These are phyloP conservation scores for Porogramme epimiltina DNA, from an alignment of 1,284 basidiomycete genomes.

Conservation along the genomic window DNA sequence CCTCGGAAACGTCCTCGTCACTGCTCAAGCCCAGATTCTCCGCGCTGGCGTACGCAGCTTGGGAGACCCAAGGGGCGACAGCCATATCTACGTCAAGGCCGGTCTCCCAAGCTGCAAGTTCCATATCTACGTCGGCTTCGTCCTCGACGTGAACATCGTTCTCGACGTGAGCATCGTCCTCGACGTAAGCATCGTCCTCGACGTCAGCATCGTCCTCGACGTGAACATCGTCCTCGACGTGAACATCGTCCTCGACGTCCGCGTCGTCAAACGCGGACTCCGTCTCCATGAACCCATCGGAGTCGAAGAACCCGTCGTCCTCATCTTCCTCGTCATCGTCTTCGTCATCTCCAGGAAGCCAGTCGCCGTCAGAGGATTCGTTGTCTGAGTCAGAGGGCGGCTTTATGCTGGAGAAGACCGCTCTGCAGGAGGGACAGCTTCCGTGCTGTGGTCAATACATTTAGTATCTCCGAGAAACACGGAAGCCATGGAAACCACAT, in stretches of 20 bases:
- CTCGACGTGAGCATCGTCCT: constrained; percentile 23
- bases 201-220: constrained; percentile 46
- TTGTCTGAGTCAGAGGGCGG: constrained; percentile 55
- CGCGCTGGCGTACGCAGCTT: constrained; percentile 21
- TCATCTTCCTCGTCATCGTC: constrained; percentile 42
- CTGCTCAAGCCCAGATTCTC: constrained; percentile 28
- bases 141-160: constrained; percentile 17
- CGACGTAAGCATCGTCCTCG: constrained; percentile 33
- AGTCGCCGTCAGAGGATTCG: constrained; percentile 70
- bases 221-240: constrained; percentile 46
- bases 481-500: constrained; percentile 19
- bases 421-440: constrained; percentile 69
- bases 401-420: constrained; percentile 55
- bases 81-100: constrained; percentile 3
- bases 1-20: constrained; percentile 30
- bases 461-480: constrained; percentile 8
- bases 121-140: constrained; percentile 9
- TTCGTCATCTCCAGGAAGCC: constrained; percentile 55
- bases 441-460: constrained; percentile 49
- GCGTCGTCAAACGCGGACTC: constrained; percentile 25
- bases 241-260: constrained; percentile 32
- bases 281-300: constrained; percentile 41
- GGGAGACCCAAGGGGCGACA: constrained; percentile 18
- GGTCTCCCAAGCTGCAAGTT: too few relatives aligned
- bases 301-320: constrained; percentile 40